Base-by-base conservation (phyloP, 495 filamentous ascomycete genomes). In the Xylaria castorea region DNA sequence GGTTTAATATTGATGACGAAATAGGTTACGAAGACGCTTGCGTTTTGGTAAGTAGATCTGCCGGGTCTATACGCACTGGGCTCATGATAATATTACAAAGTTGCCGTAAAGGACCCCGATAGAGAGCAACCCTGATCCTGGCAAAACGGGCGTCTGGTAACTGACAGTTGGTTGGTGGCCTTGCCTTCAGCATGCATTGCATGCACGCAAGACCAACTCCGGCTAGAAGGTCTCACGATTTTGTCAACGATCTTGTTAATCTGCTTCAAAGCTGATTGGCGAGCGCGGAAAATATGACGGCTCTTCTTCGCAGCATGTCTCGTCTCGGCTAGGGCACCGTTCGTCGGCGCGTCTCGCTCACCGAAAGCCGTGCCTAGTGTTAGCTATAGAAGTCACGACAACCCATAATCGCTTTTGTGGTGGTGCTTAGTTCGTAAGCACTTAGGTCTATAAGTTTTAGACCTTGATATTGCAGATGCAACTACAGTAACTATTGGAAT, bases 1-100 rank as follows among this genome's bases (percentile, higher is more conserved):
- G 25, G n/a, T 8, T 57, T 51, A 22, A 50, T 40, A 12, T 65
- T 12, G 60, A 71, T 71, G 69, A 71, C 69, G 69, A 65, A 46
- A 65, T 50, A 40, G 34, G 42, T 63, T 40, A 70, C 34, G 66
- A 68, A 42, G 48, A 68, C 50, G 48, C 34, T 55, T 68, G 48
- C 50, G 36, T 34, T 50, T 36, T 40, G 63, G 63, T 12, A n/a
- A 18, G 32, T 50, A 48, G 25, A 64, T 20, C 38, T 66, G 63
- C 63, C 63, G 40, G 2, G n/a, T 42, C 34, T 62, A 62, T 6
- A 53, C 14, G 50, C 22, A 6, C 34, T 9, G 34, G 38, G 53
- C 30, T 38, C 58, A 36, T 38, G 5, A 38, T 61, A 36, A 61
- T 14, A 14, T 30, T 32, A 60, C 18, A 38, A 61, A 22, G 32